Conservation (phyloP, 352 stramenopile genomes). For the Pythium folliculosum region DNA sequence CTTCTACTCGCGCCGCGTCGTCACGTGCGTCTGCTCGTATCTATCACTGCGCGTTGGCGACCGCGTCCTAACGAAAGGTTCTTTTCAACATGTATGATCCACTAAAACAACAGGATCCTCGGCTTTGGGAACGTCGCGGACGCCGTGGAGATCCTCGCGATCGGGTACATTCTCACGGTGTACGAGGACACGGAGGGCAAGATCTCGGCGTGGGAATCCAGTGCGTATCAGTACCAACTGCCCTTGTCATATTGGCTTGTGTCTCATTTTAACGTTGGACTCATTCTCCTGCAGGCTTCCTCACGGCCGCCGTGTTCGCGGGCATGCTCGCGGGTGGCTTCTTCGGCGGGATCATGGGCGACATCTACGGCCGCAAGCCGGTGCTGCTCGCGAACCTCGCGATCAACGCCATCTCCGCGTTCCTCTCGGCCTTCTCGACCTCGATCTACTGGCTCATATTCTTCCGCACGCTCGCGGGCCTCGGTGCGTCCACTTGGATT, state of each 20-base stretch:
- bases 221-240: slow-evolving; percentile 34
- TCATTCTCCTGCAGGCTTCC: slow-evolving; percentile 60
- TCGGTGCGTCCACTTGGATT: slow-evolving; percentile 31
- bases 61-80: too few species aligned
- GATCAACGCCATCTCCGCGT: slow-evolving; percentile 75
- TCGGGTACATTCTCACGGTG: slow-evolving; percentile 87
- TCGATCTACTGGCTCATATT: slow-evolving; percentile 78
- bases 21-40: slow-evolving; percentile 46
- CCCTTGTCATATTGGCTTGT: not conserved
- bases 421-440: slow-evolving; percentile 74
- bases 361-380: slow-evolving; percentile 82
- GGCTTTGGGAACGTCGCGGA: slow-evolving; percentile 87
- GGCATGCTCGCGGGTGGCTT: slow-evolving; percentile 88
- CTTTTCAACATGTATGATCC: too few species aligned
- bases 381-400: slow-evolving; percentile 75
- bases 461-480: slow-evolving; percentile 61
- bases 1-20: slow-evolving; percentile 67
- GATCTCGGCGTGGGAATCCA: slow-evolving; percentile 76
- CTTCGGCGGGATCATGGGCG: slow-evolving; percentile 67
- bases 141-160: slow-evolving; percentile 89
- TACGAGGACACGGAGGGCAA: slow-evolving; percentile 66
- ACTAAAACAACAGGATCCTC: slow-evolving; percentile 61
- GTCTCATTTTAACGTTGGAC: too few species aligned
- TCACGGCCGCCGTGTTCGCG: slow-evolving; percentile 88
- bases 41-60: too few species aligned